Base-by-base conservation (phyloP, 345 rosid genomes). In the Populus simonii region DNA sequence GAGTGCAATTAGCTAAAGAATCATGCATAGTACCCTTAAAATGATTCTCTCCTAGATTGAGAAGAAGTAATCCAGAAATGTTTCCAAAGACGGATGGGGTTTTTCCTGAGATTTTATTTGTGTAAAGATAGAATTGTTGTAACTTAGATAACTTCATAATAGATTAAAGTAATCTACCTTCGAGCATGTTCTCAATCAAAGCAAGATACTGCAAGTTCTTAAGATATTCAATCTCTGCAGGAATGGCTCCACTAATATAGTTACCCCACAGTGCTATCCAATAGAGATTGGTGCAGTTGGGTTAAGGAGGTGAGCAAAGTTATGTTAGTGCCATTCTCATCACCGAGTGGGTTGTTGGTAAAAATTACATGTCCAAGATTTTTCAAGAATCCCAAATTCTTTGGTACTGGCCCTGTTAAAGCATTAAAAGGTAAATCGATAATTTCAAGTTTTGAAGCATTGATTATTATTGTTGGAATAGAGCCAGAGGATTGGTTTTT, bases 141-240 rank as follows among this genome's bases (percentile, higher is more conserved):
- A 75, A 10, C 13, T 43, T 75, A 9, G 4, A 10, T 6, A 75
- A 29, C 68, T 39, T 63, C 8, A 41, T 41, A 31, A 66, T 25
- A 43, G 69, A 75, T 41, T 43, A 15, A 23, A 63, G 78, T 27
- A 63, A 23, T 20, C 13, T 31, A 2, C 63, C 71, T 6, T 43
- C 23, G 23, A 75, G 59, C n/a, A 23, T 38, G 61, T 75, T 75
- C n/a, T 29, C 23, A 15, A 36, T 1, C 13, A 75, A 45, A 9
- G 16, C 20, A 38, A 75, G 36, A 63, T 8, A 6, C 4, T 38
- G 11, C 59, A 45, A 3, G 39, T 43, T 75, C 15, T 65, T 31
- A 31, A 75, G 78, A n/a, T 66, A 65, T 18, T 35, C 71, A n/a
- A 75, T 63, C 17, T 23, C 71, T 2, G 11, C 10, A 65, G 78